Conservation (phyloP, 164 flowering plant species). For the Tinospora cordifolia region DNA sequence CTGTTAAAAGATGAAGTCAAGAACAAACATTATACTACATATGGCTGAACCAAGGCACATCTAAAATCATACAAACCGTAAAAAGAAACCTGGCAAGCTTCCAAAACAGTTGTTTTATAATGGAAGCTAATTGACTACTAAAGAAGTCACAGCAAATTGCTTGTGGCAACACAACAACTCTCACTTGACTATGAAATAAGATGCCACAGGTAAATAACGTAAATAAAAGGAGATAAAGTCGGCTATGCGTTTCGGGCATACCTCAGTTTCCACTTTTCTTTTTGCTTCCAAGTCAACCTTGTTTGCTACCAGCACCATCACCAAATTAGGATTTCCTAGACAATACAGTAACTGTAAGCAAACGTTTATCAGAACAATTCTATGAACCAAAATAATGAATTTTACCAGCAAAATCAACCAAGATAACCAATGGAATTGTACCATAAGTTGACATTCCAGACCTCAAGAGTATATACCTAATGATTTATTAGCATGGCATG, state of each 20-base stretch:
- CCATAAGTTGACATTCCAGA: neutral
- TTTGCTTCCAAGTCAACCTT: slow-evolving; percentile 37
- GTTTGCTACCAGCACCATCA: slow-evolving; percentile 42
- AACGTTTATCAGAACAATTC: neutral
- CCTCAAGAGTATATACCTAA: neutral
- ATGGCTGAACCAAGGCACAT: too few relatives aligned
- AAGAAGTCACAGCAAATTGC: too few relatives aligned
- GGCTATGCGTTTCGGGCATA: slow-evolving; percentile 1
- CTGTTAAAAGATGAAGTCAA: neutral
- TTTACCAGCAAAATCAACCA: neutral
- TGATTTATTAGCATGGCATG: too few relatives aligned
- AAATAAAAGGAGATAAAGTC: neutral
- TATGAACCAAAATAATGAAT: neutral
- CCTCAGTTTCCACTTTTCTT: slow-evolving; percentile 36
- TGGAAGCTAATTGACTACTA: too few relatives aligned
- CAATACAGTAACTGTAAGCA: neutral
- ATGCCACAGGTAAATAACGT: neutral
- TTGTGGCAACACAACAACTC: too few relatives aligned
- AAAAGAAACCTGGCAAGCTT: too few relatives aligned
- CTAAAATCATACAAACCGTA: too few relatives aligned
- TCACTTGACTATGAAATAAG: neutral
- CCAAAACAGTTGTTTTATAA: too few relatives aligned
- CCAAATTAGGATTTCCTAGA: slow-evolving; percentile 35
- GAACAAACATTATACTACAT: neutral
- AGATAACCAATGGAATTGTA: neutral